Conservation (phyloP, 2,329 filamentous ascomycete genomes). For the Colletotrichum endophyticum region DNA sequence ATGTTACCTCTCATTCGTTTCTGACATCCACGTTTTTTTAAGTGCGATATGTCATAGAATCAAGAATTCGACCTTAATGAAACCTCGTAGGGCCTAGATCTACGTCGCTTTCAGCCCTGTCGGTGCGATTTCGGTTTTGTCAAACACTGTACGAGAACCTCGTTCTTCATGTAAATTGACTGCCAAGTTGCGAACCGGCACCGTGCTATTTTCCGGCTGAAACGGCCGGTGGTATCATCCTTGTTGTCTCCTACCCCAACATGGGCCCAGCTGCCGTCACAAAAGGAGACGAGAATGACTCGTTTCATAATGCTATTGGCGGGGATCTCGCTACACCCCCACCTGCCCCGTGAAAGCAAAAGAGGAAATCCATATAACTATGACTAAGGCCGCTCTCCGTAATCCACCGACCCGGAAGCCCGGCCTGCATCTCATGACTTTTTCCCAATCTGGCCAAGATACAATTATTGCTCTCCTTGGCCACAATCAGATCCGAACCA, state of each 20-base stretch:
- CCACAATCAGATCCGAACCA: neutral
- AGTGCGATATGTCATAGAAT: neutral
- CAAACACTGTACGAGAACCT: neutral
- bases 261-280: neutral
- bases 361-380: neutral
- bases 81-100: neutral
- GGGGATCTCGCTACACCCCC: neutral
- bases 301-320: neutral
- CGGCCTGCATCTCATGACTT: neutral
- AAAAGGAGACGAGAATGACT: neutral
- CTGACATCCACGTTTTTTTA: neutral
- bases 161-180: neutral
- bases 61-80: neutral
- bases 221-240: neutral
- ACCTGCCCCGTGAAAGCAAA: neutral
- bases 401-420: neutral
- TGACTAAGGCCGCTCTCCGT: neutral
- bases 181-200: neutral
- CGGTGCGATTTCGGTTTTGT: neutral
- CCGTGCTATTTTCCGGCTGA: neutral
- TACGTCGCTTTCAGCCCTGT: neutral
- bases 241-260: neutral
- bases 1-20: neutral
- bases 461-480: neutral
- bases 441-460: neutral